Base-by-base conservation (phyloP, 169 alveolate genomes). In the Plasmodium reichenowi region DNA sequence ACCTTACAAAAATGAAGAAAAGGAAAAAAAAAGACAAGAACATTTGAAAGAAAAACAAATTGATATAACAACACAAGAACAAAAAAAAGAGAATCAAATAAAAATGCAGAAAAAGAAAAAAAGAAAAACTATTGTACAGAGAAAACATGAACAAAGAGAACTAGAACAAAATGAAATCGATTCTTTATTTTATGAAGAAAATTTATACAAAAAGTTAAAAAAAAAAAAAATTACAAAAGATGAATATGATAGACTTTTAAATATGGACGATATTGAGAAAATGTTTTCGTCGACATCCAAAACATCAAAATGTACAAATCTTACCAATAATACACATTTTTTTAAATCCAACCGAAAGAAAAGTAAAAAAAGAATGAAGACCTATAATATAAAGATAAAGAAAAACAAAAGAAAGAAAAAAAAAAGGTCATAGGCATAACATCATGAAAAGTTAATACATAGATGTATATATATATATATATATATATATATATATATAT, bases 131-230 rank as follows among this genome's bases (percentile, higher is more conserved):
- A 78, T 52, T 64, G 89, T 78, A 10, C 89, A 78, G 45, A 78
- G 48, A 64, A 78, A 66, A 78, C 89, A 52, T n/a, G 89, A 78
- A 78, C 52, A 78, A 66, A 64, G 89, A 58, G 78, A 78, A 43
- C 29, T 78, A 71, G 89, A 78, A 24, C 66, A 78, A 78, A 66
- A 78, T 48, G 89, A 78, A 78, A 78, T 78, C 47, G 89, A 78
- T 15, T 63, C 76, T 4, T 45, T 78, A 64, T 66, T 78, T 52
- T 78, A 48, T 66, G 89, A 78, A 78, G 89, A 78, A 63, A 78
- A 64, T 5, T 64, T 78, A 15, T 78, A 64, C 47, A 78, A 78
- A 64, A 78, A 78, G 50, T 66, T 78, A 64, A 78, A 78, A 78
- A 76, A 76, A 76, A 76, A 76, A 76, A 78, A 78, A 78, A 78